Conservation (phyloP, 495 filamentous ascomycete genomes). For the Rhypophila decipiens region DNA sequence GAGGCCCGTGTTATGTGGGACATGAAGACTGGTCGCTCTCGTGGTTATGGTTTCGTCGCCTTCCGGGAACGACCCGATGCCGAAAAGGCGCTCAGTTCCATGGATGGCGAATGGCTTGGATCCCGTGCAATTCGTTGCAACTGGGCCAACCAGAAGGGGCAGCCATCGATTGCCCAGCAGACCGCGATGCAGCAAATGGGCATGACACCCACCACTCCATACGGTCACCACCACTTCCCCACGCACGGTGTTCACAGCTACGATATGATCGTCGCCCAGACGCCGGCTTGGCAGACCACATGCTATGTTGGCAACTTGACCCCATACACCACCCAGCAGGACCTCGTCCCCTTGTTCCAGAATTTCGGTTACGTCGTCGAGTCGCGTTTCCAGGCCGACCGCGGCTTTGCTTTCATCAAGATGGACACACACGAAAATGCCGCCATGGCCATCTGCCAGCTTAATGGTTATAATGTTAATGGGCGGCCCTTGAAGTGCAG, state of each 20-base stretch:
- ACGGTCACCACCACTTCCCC: slow-evolving; percentile 96
- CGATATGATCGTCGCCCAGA: slow-evolving; percentile 95
- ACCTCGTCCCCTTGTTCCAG: slow-evolving; percentile 92
- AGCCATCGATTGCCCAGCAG: slow-evolving; percentile 96
- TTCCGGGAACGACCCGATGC: slow-evolving; percentile 93
- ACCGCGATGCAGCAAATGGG: slow-evolving; percentile 96
- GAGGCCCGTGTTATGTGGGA: slow-evolving; percentile 99
- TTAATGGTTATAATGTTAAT: slow-evolving; percentile 96
- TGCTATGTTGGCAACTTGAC: slow-evolving; percentile 98
- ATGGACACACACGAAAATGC: slow-evolving; percentile 99
- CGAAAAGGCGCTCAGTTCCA: slow-evolving; percentile 91
- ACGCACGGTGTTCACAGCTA: slow-evolving; percentile 95
- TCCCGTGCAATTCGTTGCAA: slow-evolving; percentile 98
- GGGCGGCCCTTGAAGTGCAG: slow-evolving; percentile 97
- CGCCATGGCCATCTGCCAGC: slow-evolving; percentile 95
- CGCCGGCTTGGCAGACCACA: slow-evolving; percentile 98
- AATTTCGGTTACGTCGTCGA: slow-evolving; percentile 98
- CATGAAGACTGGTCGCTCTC: slow-evolving; percentile 98
- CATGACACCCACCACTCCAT: slow-evolving; percentile 95
- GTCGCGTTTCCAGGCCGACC: slow-evolving; percentile 95
- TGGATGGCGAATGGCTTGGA: slow-evolving; percentile 99
- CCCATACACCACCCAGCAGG: slow-evolving; percentile 93
- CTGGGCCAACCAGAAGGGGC: slow-evolving; percentile 99
- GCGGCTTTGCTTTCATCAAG: slow-evolving; percentile 98
- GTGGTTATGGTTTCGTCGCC: slow-evolving; percentile 96